Evolutionary conservation across 179 eudicot species (phyloP).

Genomic region (Pouteria campechiana): DNA sequence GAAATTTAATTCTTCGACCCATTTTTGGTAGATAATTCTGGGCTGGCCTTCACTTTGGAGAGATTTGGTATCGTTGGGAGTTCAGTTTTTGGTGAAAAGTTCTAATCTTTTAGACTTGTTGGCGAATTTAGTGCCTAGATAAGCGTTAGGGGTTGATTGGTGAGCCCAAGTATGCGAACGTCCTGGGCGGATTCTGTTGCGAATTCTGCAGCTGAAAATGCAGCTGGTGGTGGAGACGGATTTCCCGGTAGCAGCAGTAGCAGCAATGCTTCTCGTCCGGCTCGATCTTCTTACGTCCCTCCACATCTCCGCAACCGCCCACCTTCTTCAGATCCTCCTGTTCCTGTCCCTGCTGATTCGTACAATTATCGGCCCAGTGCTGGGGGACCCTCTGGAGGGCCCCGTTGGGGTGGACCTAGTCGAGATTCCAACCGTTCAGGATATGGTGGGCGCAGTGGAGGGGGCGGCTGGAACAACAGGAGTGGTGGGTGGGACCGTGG

Average conservation of each 20-base stretch:
- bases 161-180: slow-evolving; percentile 30
- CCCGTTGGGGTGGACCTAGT: slow-evolving; percentile 47
- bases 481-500: slow-evolving; percentile 69
- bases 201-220: slow-evolving; percentile 45
- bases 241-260: slow-evolving; percentile 9
- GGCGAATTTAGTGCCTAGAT: no score
- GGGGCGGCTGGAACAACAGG: slow-evolving; percentile 55
- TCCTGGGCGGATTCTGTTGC: slow-evolving; percentile 61
- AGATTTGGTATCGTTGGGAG: no score
- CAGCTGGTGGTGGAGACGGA: slow-evolving; percentile 11
- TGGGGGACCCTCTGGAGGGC: slow-evolving; percentile 35
- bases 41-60: no score
- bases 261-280: slow-evolving; percentile 23
- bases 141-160: no score
- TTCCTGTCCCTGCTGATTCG: slow-evolving; percentile 16
- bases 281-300: slow-evolving; percentile 55
- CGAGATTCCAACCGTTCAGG: slow-evolving; percentile 22
- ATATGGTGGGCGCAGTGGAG: slow-evolving; percentile 46
- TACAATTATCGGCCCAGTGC: slow-evolving; percentile 30
- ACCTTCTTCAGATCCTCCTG: slow-evolving; percentile 17
- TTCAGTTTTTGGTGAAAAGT: no score
- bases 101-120: no score
- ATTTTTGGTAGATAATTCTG: no score
- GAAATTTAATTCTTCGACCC: no score
- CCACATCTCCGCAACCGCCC: slow-evolving; percentile 66